Base-by-base conservation (phyloP, 768 basidiomycete species). In the Russula vinacea region DNA sequence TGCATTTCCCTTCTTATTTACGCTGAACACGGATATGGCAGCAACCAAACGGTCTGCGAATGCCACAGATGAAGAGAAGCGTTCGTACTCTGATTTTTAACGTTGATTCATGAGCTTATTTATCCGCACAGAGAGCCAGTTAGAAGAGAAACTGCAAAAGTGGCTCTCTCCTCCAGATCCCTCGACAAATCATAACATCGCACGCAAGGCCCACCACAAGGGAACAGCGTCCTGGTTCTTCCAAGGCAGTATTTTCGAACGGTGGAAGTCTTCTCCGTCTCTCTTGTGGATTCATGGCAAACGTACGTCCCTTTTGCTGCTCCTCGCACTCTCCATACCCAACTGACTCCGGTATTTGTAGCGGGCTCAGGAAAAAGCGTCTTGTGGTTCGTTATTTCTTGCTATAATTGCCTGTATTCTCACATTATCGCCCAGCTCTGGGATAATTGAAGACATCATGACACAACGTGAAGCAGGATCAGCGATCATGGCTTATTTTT, bases 151-250 rank as follows among this genome's bases (percentile, higher is more conserved):
- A 1, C 16, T 33, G 22, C 51, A 19, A 14, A 44, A 6, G 11
- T 60, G 59, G 59, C 59, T 60, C n/a, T 53, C 50, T 33, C 51
- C 59, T 7, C 51, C 59, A 3, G 58, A 58, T 49, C 47, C 47
- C 4, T 50, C 35, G 1, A 50, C 2, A 5, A 58, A 58, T 39
- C 58, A 58, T 6, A 50, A 58, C 2, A 50, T 39, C 2, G 58
- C 58, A 16, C 35, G 47, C 16, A 39, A 24, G 22, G 5, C 39
- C 7, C 59, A 44, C 29, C 51, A 53, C 40, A 26, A 53, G 19
- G 51, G 59, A 22, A 42, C 59, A 16, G 19, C 59, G 2, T 24
- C 39, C 2, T 60, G 59, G 59, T 53, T 60, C 29, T 53, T 60
- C 29, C 17, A 60, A 42, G 29, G 40, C 8, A n/a, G 40, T 19